These are phyloP conservation scores for Lactarius sanguifluus DNA, from an alignment of 768 basidiomycete species.

Conservation along the genomic window DNA sequence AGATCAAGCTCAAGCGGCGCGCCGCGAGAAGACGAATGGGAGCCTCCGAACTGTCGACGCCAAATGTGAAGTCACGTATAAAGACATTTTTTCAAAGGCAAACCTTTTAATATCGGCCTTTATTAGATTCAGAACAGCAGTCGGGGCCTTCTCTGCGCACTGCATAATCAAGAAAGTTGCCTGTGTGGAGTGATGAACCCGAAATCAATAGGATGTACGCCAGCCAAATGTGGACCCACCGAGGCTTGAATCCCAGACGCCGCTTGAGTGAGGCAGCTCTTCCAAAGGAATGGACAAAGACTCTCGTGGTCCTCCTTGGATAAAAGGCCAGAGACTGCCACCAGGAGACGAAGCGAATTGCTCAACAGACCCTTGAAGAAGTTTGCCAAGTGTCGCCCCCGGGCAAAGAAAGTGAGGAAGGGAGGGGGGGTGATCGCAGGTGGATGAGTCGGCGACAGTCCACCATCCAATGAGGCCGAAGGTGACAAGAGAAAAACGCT, in stretches of 20 bases:
- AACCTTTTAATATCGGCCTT: slow-evolving; percentile 25
- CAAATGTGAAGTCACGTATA: slow-evolving; percentile 8
- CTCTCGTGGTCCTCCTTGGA: slow-evolving; percentile 48
- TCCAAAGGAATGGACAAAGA: slow-evolving; percentile 60
- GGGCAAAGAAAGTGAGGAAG: slow-evolving; percentile 19
- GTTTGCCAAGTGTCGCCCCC: slow-evolving; percentile 13
- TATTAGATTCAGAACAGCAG: slow-evolving; percentile 6
- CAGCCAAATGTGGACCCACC: slow-evolving; percentile 40
- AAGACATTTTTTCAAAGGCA: slow-evolving; percentile 1
- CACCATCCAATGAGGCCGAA: slow-evolving; percentile 4
- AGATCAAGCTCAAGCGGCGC: slow-evolving; percentile 53
- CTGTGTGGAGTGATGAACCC: not conserved
- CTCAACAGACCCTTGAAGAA: slow-evolving; percentile 29
- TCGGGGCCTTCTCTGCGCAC: slow-evolving; percentile 17
- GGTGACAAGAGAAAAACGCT: slow-evolving; percentile 9
- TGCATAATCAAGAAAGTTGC: slow-evolving; percentile 37
- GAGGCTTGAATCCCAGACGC: slow-evolving; percentile 46
- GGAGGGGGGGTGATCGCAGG: slow-evolving; percentile 28
- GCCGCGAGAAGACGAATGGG: slow-evolving; percentile 52
- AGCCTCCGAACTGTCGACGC: slow-evolving; percentile 45
- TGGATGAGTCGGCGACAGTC: not conserved
- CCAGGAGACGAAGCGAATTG: slow-evolving; percentile 57
- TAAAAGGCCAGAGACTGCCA: slow-evolving; percentile 58
- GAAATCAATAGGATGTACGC: not conserved
- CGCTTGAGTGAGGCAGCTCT: slow-evolving; percentile 44